Conservation (phyloP, 108 stramenopile species). For the Conticribra weissflogii region DNA sequence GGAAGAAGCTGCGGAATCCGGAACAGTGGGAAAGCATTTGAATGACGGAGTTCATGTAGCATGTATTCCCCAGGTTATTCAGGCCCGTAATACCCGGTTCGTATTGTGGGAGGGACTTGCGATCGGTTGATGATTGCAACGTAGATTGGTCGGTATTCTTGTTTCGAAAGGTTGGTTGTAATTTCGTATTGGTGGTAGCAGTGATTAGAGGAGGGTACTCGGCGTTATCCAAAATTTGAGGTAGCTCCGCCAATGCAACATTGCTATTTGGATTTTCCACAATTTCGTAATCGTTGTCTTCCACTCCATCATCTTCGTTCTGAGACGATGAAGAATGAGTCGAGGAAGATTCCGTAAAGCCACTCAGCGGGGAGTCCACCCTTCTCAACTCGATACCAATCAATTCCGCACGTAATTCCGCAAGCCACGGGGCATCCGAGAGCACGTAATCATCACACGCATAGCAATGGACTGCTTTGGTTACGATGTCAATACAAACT, state of each 20-base stretch:
- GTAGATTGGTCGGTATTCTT: too few species aligned
- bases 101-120: neutral
- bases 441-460: slow-evolving; percentile 50
- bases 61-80: slow-evolving; percentile 86
- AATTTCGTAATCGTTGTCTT: slow-evolving; percentile 41
- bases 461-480: slow-evolving; percentile 51
- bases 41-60: slow-evolving; percentile 83
- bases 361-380: slow-evolving; percentile 12
- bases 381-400: slow-evolving; percentile 24
- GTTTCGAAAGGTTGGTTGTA: too few species aligned
- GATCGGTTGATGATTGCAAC: neutral
- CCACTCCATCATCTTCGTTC: slow-evolving; percentile 12
- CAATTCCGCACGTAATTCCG: slow-evolving; percentile 33
- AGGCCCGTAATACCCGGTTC: slow-evolving; percentile 65
- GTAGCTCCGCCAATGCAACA: neutral
- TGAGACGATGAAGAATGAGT: neutral
- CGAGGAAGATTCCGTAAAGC: slow-evolving; percentile 9
- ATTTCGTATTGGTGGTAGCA: slow-evolving; percentile 8
- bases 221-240: neutral
- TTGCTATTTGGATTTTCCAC: slow-evolving; percentile 4
- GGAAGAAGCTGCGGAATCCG: slow-evolving; percentile 43
- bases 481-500: slow-evolving; percentile 51
- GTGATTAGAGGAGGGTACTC: neutral
- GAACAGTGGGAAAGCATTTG: slow-evolving; percentile 72
- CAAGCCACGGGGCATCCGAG: slow-evolving; percentile 48